Conservation (phyloP, 805 yeast species). For the Spathaspora gorwiae region DNA sequence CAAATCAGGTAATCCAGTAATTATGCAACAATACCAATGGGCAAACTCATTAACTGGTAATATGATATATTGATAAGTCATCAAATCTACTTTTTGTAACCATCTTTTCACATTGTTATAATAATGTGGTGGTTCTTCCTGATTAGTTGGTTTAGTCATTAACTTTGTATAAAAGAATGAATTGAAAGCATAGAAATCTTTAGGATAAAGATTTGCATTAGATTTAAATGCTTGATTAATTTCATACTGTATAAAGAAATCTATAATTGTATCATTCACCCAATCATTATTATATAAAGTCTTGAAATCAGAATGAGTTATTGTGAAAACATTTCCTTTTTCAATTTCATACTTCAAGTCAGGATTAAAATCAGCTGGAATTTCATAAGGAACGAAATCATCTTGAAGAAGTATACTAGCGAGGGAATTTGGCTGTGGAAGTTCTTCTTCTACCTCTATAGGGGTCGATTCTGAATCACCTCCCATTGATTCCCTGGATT, state of each 20-base stretch:
- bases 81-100: constrained; percentile 63
- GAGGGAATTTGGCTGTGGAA: background rate
- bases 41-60: constrained; percentile 76
- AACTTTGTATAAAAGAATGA: constrained; percentile 79
- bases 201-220: background rate
- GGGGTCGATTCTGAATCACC: background rate
- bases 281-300: constrained; percentile 78
- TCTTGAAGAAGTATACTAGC: constrained; percentile 2
- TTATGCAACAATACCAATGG: constrained; percentile 87
- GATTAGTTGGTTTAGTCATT: constrained; percentile 22
- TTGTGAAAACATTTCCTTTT: constrained; percentile 50
- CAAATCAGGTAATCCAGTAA: constrained; percentile 48
- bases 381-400: constrained; percentile 14
- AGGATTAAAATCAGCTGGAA: constrained; percentile 40
- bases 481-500: constrained; percentile 4
- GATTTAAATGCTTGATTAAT: constrained; percentile 28
- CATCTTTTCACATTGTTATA: constrained; percentile 70
- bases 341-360: constrained; percentile 48
- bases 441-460: background rate
- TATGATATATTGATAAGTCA: constrained; percentile 55
- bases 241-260: constrained; percentile 69
- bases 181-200: constrained; percentile 58
- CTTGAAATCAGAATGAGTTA: constrained; percentile 68
- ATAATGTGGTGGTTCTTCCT: constrained; percentile 21
- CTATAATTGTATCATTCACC: constrained; percentile 86